These are phyloP conservation scores for Nemophila menziesii DNA, from an alignment of 257 asterid species.

Conservation along the genomic window DNA sequence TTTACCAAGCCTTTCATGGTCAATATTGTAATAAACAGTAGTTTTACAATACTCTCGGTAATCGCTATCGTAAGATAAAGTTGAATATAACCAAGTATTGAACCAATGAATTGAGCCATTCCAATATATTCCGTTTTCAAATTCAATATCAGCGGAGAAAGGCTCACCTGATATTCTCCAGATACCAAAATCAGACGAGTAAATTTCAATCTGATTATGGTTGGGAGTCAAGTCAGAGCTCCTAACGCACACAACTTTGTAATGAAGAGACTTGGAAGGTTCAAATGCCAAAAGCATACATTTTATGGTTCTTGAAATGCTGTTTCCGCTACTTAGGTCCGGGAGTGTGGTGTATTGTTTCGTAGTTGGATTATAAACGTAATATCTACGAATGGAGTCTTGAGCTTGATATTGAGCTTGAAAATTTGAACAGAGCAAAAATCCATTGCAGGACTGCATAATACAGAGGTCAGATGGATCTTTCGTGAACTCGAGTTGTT, in stretches of 20 bases:
- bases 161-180: conserved; percentile 16
- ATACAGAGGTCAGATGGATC: conserved; percentile 17
- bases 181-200: conserved; percentile 19
- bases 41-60: background rate
- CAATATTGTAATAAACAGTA: conserved; percentile 17
- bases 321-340: conserved; percentile 5
- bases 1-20: conserved; percentile 13
- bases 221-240: conserved; percentile 6
- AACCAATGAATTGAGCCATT: conserved; percentile 26
- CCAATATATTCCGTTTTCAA: conserved; percentile 15
- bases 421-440: conserved; percentile 20
- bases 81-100: background rate
- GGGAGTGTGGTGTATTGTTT: conserved; percentile 19
- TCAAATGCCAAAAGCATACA: conserved; percentile 18
- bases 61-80: no score
- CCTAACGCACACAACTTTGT: conserved; percentile 17
- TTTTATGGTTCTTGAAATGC: background rate
- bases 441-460: conserved; percentile 25
- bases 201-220: conserved; percentile 17
- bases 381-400: background rate
- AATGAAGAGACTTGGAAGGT: conserved; percentile 14
- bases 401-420: background rate
- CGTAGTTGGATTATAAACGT: conserved; percentile 20
- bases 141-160: conserved; percentile 12
- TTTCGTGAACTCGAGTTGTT: conserved; percentile 3